phyloP scores from a whole-genome alignment of 805 yeast genomes.

The Candida verbasci region DNA sequence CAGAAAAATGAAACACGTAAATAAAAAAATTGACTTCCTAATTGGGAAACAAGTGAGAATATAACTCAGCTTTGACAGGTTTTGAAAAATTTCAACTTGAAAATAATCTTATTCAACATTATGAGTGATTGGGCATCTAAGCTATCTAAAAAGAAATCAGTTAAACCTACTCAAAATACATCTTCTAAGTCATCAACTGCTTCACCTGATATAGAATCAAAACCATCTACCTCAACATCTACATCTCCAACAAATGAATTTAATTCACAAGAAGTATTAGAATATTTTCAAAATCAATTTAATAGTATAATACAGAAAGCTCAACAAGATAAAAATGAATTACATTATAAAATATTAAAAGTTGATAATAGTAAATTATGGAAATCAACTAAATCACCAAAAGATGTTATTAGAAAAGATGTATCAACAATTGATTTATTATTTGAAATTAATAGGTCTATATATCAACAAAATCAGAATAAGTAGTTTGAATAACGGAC shows the following conservation, averaged over 20 bases:
- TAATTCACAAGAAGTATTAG: slow-evolving; percentile 18
- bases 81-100: background rate
- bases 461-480: slow-evolving; percentile 12
- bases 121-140: slow-evolving; percentile 17
- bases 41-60: background rate
- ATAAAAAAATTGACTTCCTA: slow-evolving; percentile 3
- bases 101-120: background rate
- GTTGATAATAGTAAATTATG: slow-evolving; percentile 21
- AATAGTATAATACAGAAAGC: slow-evolving; percentile 16
- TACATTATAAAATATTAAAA: slow-evolving; percentile 15
- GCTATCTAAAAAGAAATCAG: slow-evolving; percentile 5
- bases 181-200: background rate
- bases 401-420: slow-evolving; percentile 10
- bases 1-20: slow-evolving; percentile 3
- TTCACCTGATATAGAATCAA: background rate
- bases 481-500: background rate
- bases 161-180: background rate
- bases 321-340: slow-evolving; percentile 17
- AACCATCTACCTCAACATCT: background rate
- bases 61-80: background rate
- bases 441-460: slow-evolving; percentile 17
- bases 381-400: slow-evolving; percentile 13
- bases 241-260: slow-evolving; percentile 10
- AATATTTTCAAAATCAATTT: slow-evolving; percentile 14
- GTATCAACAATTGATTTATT: slow-evolving; percentile 12